Conservation (phyloP, 2,329 filamentous ascomycete species). For the Claviceps fusiformis region DNA sequence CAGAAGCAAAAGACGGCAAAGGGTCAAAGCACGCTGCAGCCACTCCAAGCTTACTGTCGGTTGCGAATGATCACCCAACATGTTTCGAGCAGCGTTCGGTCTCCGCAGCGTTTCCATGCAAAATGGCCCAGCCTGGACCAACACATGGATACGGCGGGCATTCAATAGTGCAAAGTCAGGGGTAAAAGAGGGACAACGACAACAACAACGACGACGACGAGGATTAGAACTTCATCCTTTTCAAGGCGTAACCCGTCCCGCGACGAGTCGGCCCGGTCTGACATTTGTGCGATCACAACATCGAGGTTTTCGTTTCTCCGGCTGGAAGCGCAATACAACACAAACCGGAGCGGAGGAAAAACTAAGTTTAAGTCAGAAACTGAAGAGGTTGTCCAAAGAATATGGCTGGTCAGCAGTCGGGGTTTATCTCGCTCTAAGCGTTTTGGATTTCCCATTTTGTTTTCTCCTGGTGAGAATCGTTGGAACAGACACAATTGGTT, state of each 20-base stretch:
- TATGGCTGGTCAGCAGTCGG: slow-evolving; percentile 90
- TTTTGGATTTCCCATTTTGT: slow-evolving; percentile 88
- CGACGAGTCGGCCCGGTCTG: slow-evolving; percentile 7
- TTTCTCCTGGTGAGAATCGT: slow-evolving; percentile 74
- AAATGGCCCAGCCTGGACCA: slow-evolving; percentile 14
- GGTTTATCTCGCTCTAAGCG: slow-evolving; percentile 75
- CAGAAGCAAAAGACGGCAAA: background rate
- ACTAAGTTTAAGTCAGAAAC: slow-evolving; percentile 49
- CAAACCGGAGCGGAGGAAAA: slow-evolving; percentile 12
- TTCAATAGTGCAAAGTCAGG: slow-evolving; percentile 15
- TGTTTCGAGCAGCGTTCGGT: slow-evolving; percentile 16
- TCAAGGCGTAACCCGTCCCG: background rate
- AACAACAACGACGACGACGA: background rate
- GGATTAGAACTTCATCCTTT: background rate
- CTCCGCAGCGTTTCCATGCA: slow-evolving; percentile 11
- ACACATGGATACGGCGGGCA: slow-evolving; percentile 15
- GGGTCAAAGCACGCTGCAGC: background rate
- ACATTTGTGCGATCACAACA: slow-evolving; percentile 12
- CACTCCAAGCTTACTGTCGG: background rate
- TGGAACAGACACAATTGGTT: slow-evolving; percentile 76
- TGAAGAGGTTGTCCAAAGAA: slow-evolving; percentile 77
- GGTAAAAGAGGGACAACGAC: background rate
- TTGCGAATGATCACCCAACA: slow-evolving; percentile 2
- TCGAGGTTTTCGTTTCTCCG: slow-evolving; percentile 23
- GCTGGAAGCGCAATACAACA: slow-evolving; percentile 17